These are phyloP conservation scores for Ocimum tenuiflorum DNA, from an alignment of 257 asterid genomes.

Conservation along the genomic window DNA sequence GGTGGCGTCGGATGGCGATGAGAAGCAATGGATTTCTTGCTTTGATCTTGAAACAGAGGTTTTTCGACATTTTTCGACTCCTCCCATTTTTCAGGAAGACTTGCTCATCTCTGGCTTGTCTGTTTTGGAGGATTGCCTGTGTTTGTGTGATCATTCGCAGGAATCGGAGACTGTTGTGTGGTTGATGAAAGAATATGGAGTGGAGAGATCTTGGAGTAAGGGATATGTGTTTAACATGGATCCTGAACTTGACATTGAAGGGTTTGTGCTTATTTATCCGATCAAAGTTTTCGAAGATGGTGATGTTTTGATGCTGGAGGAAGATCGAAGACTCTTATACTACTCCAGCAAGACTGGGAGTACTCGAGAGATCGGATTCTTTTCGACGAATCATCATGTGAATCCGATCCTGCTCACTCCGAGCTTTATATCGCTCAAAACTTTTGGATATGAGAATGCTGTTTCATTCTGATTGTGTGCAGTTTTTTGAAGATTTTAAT, in stretches of 20 bases:
- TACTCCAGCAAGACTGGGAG: slow-evolving; percentile 18
- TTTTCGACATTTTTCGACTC: background rate
- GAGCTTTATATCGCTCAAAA: slow-evolving; percentile 29
- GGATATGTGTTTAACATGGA: background rate
- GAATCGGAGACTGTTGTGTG: background rate
- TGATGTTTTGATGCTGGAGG: background rate
- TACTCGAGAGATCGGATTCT: background rate
- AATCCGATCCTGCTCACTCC: slow-evolving; percentile 12
- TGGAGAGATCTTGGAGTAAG: background rate
- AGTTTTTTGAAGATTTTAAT: too few relatives aligned
- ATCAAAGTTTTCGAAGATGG: background rate
- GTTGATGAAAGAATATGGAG: slow-evolving; percentile 6
- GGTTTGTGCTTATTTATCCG: background rate
- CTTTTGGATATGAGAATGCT: slow-evolving; percentile 10
- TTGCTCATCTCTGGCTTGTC: slow-evolving; percentile 1
- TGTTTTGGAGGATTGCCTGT: slow-evolving; percentile 9
- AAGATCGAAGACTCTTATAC: slow-evolving; percentile 1
- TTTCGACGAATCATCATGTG: background rate
- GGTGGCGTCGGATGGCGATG: slow-evolving; percentile 12
- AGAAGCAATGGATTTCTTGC: slow-evolving; percentile 15
- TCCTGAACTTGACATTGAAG: background rate
- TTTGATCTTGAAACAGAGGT: slow-evolving; percentile 29
- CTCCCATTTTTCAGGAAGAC: slow-evolving; percentile 8
- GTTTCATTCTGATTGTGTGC: too few relatives aligned
- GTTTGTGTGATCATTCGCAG: background rate